Evolutionary conservation across 2,329 filamentous ascomycete species (phyloP), one percentile per base, ranked within the genome.

Genomic region (Ceratocystis cubensis): DNA sequence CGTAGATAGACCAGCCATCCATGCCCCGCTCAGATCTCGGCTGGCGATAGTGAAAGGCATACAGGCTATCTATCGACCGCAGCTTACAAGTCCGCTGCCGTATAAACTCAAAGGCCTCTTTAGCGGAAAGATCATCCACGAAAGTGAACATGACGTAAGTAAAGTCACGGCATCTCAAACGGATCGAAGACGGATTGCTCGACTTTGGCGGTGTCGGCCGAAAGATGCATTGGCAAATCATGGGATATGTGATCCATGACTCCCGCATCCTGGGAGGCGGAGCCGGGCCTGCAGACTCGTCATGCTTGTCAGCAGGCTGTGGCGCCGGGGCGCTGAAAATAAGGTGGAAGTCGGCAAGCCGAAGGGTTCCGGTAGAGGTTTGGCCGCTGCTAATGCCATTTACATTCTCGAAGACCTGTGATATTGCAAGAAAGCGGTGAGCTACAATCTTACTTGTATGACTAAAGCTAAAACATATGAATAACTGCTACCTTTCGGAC

Each of bases 61-160:
- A 91, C 1, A 99, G 82, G 75, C 90, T 94, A 70, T 96, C 91
- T 63, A 97, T 84, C 33, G 85, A 84, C 5, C 89, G 88, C 7
- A 96, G 77, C 72, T 85, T 91, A 77, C 90, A 96, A 0, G 91
- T 93, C 72, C 89, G 84, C 56, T 81, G 78, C 69, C 88, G 89
- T 70, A 99, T 89, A 69, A 86, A 91, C 67, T 96, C 92, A 75
- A 91, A 99, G 0, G 89, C 88, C 70, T 96, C 89, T 67, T 88
- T 85, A 7, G 91, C 93, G 70, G 85, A 81, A 65, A 81, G 81
- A 72, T 92, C 88, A 66, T 88, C 84, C 22, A 78, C 73, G 74
- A 99, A 96, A 76, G 92, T 91, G 77, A 99, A 92, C 69, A 89
- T 92, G 69, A 96, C 86, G 75, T 92, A 96, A 62, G 85, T 93